Percentiles rank a stretch among this genome's conserved stretches.
These are phyloP conservation scores for Wallacemonas sp. DNA, from an alignment of 208 protist species.

Conservation along the genomic window DNA sequence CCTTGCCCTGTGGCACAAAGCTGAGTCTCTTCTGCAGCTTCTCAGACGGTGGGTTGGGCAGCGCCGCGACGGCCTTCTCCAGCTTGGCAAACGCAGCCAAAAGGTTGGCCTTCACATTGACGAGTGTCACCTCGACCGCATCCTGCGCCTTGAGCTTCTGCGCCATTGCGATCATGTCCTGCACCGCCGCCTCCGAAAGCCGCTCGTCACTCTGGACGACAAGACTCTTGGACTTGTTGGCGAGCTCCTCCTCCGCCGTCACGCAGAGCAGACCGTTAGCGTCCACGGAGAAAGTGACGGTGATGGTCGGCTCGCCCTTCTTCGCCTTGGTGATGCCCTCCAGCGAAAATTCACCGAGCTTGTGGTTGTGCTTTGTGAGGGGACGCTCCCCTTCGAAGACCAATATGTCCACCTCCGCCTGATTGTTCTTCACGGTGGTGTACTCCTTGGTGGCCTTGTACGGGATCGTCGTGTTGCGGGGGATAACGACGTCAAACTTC, in stretches of 20 bases:
- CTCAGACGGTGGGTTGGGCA: slow-evolving; percentile 30
- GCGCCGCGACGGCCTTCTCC: slow-evolving; percentile 24
- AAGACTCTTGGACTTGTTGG: slow-evolving; percentile 90
- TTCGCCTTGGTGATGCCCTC: slow-evolving; percentile 95
- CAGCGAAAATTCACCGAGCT: slow-evolving; percentile 93
- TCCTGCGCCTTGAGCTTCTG: slow-evolving; percentile 32
- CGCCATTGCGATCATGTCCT: slow-evolving; percentile 51
- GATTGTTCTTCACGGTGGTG: slow-evolving; percentile 98
- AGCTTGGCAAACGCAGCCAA: slow-evolving; percentile 34
- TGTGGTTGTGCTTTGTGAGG: slow-evolving; percentile 98
- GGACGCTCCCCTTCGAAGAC: slow-evolving; percentile 99
- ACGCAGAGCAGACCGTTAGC: slow-evolving; percentile 98
- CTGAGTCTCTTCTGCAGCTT: slow-evolving; percentile 59
- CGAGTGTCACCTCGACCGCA: slow-evolving; percentile 22
- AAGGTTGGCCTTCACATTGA: slow-evolving; percentile 24
- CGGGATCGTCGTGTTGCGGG: slow-evolving; percentile 89
- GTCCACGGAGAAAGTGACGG: slow-evolving; percentile 97
- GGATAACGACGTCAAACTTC: slow-evolving; percentile 91
- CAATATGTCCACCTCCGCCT: slow-evolving; percentile 98
- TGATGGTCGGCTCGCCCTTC: slow-evolving; percentile 97
- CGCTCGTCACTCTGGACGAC: slow-evolving; percentile 88
- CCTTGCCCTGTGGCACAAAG: slow-evolving; percentile 48
- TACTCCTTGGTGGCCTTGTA: slow-evolving; percentile 92
- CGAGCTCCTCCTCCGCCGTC: slow-evolving; percentile 95
- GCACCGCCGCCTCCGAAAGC: slow-evolving; percentile 60